Evolutionary conservation across 1,284 basidiomycete species (phyloP).

Genomic region (Rhodofomes roseus): DNA sequence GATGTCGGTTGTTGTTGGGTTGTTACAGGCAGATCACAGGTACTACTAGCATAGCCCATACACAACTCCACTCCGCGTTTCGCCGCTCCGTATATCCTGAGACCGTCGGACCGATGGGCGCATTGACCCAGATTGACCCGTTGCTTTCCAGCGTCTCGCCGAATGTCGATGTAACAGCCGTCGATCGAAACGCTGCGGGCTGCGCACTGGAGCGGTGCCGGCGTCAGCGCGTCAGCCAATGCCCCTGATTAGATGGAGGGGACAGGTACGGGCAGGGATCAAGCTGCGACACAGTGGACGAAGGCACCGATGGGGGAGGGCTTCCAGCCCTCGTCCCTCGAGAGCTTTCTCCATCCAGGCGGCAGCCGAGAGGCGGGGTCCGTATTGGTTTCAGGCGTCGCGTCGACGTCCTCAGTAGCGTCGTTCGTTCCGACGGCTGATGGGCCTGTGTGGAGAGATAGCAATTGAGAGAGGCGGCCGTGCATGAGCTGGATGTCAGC

Average conservation of each 20-base stretch:
- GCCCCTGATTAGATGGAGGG: too few species aligned
- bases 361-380: conserved; percentile 11
- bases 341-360: conserved; percentile 51
- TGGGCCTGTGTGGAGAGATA: conserved; percentile 13
- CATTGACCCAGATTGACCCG: too few species aligned
- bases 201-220: background rate
- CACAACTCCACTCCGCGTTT: too few species aligned
- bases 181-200: background rate
- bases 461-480: conserved; percentile 42
- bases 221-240: too few species aligned
- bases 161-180: background rate
- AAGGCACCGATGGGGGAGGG: conserved; percentile 66
- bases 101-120: too few species aligned
- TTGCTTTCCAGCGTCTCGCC: background rate
- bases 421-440: background rate
- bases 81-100: too few species aligned
- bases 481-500: conserved; percentile 51
- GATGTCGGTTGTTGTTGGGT: too few species aligned
- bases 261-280: too few species aligned
- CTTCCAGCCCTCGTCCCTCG: conserved; percentile 45
- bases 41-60: too few species aligned
- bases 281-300: conserved; percentile 2
- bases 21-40: too few species aligned
- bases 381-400: background rate
- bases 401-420: background rate